Evolutionary conservation across 2,329 filamentous ascomycete genomes (phyloP).

Genomic region (Aspergillus quadrilineatus): DNA sequence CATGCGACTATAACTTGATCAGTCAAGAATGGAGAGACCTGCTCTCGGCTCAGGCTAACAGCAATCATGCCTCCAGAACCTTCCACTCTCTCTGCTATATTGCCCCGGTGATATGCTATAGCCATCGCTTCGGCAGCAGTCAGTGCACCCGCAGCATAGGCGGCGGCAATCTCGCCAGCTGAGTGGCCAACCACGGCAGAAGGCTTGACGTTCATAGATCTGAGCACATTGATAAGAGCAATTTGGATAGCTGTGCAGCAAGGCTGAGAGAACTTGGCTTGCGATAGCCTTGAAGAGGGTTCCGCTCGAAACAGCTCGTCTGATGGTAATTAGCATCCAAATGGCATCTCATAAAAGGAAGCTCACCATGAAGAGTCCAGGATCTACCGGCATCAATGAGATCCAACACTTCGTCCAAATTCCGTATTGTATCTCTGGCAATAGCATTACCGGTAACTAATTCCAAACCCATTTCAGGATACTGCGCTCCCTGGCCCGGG

Average conservation of each 20-base stretch:
- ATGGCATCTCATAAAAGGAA: neutral
- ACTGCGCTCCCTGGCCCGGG: slow-evolving; percentile 35
- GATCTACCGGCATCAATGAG: neutral
- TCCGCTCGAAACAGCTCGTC: slow-evolving; percentile 1
- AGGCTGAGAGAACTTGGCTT: slow-evolving; percentile 7
- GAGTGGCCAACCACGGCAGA: slow-evolving; percentile 10
- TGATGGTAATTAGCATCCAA: neutral
- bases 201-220: slow-evolving; percentile 15
- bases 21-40: neutral
- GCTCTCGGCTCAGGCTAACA: neutral
- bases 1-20: neutral
- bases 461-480: slow-evolving; percentile 26
- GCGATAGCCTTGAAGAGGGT: neutral
- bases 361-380: neutral
- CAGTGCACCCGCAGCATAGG: slow-evolving; percentile 6
- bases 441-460: neutral
- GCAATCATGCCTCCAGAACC: neutral
- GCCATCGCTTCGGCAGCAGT: neutral
- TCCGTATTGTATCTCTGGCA: neutral
- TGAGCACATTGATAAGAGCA: slow-evolving; percentile 26
- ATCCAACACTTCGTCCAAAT: neutral
- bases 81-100: neutral
- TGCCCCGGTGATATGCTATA: neutral
- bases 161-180: slow-evolving; percentile 9
- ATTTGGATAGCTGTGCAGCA: slow-evolving; percentile 28